Evolutionary conservation across 179 eudicot species (phyloP).

Genomic region (Patellifolia procumbens): DNA sequence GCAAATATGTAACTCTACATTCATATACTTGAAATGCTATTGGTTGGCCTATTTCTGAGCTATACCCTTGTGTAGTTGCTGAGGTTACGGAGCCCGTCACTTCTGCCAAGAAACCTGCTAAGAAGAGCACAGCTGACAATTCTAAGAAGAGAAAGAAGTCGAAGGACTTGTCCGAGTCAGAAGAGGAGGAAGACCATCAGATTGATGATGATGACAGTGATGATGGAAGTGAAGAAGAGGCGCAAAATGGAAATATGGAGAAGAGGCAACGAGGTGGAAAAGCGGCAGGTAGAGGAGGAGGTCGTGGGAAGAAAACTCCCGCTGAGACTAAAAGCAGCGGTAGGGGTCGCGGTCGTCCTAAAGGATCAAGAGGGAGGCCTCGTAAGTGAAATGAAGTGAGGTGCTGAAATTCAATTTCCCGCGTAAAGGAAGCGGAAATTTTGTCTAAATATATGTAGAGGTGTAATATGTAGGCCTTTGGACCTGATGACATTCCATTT

Average conservation of each 20-base stretch:
- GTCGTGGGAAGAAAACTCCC: slow-evolving; percentile 29
- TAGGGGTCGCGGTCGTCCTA: slow-evolving; percentile 54
- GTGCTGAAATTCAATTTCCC: slow-evolving; percentile 19
- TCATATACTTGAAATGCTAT: not conserved
- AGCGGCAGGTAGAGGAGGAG: slow-evolving; percentile 53
- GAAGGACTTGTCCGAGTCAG: slow-evolving; percentile 57
- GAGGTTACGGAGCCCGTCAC: slow-evolving; percentile 42
- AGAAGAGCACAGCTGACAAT: slow-evolving; percentile 43
- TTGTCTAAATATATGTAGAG: slow-evolving; percentile 34
- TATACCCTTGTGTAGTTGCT: slow-evolving; percentile 33
- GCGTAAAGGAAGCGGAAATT: slow-evolving; percentile 25
- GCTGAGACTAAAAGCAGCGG: slow-evolving; percentile 49
- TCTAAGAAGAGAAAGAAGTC: slow-evolving; percentile 65
- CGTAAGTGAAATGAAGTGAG: slow-evolving; percentile 36
- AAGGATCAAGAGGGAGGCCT: slow-evolving; percentile 67
- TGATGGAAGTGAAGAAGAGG: slow-evolving; percentile 40
- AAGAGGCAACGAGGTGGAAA: slow-evolving; percentile 60
- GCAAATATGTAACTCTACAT: not conserved
- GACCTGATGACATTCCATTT: slow-evolving; percentile 3
- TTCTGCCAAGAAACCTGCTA: slow-evolving; percentile 45
- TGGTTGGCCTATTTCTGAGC: slow-evolving; percentile 4
- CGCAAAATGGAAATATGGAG: slow-evolving; percentile 51
- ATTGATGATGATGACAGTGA: slow-evolving; percentile 30
- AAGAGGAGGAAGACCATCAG: slow-evolving; percentile 41
- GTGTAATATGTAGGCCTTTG: slow-evolving; percentile 6